Conservation (phyloP, 371 early-diverging fungal genomes). For the Lichtheimia ornata region DNA sequence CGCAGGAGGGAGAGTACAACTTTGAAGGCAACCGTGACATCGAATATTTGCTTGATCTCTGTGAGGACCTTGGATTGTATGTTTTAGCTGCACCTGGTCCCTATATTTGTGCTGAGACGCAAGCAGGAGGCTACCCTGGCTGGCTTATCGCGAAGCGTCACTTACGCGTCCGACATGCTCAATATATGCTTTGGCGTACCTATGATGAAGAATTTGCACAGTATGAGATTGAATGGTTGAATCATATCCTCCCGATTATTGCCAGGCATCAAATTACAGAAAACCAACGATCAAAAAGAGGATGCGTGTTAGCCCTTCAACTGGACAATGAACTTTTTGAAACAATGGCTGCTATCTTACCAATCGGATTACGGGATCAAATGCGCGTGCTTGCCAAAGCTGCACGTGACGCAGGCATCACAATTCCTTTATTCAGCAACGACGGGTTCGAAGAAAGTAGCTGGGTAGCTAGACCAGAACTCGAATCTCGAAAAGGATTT, state of each 20-base stretch:
- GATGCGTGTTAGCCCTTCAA: slow-evolving; percentile 79
- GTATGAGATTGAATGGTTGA: slow-evolving; percentile 75
- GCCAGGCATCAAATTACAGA: slow-evolving; percentile 79
- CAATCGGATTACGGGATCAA: slow-evolving; percentile 82
- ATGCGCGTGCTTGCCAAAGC: slow-evolving; percentile 78
- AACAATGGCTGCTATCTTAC: slow-evolving; percentile 57
- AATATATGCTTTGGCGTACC: slow-evolving; percentile 63
- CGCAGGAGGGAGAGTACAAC: slow-evolving; percentile 71
- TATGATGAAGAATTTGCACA: slow-evolving; percentile 73
- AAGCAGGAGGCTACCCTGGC: slow-evolving; percentile 83
- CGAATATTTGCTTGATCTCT: slow-evolving; percentile 69
- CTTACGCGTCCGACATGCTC: slow-evolving; percentile 75
- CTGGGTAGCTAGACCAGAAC: slow-evolving; percentile 56
- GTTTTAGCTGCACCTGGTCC: slow-evolving; percentile 89
- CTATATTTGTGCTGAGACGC: slow-evolving; percentile 88
- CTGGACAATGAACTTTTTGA: slow-evolving; percentile 84
- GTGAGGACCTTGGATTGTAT: slow-evolving; percentile 73
- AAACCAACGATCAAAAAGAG: slow-evolving; percentile 43
- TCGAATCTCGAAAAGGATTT: slow-evolving; percentile 25
- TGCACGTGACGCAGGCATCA: slow-evolving; percentile 76
- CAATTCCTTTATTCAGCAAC: slow-evolving; percentile 83
- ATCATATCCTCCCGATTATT: slow-evolving; percentile 74
- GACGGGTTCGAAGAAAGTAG: slow-evolving; percentile 77
- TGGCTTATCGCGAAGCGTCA: slow-evolving; percentile 83
- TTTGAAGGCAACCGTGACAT: slow-evolving; percentile 83